Base-by-base conservation (phyloP, 768 basidiomycete species). In the Hydnum rufescens region DNA sequence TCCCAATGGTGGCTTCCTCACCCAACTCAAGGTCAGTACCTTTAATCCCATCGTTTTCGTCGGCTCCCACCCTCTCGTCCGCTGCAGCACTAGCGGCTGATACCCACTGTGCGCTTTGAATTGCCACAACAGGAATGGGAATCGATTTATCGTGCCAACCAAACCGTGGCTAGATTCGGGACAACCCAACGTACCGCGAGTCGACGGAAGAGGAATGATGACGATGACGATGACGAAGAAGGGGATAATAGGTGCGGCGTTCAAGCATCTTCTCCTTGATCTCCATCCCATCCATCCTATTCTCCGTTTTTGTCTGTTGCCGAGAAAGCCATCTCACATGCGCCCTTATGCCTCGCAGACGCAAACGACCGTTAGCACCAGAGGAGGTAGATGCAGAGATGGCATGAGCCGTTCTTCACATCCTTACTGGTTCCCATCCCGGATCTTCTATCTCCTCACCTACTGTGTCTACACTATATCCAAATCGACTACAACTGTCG, bases 1-100 rank as follows among this genome's bases (percentile, higher is more conserved):
- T 1, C 90, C 88, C 6, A 89, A 93, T 59, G 78, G 81, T 13
- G 89, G 87, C 2, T 95, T 95, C 65, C 64, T 92, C 59, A 85
- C 83, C 5, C 89, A 93, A 63, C 81, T 93, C 62, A 92, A 93
- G 74, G 85, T 82, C 53, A 26, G 68, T 3, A 4, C 0, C 29
- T n/a, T 8, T 13, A 16, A 8, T 6, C 8, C n/a, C 51, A 18
- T 42, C 18, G 16, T 32, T 26, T 25, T 1, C 13, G n/a, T n/a
- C n/a, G n/a, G 25, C 19, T 19, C 29, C 28, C n/a, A 13, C 26
- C 31, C 39, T 6, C 19, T 50, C 18, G 16, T 1, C 4, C 5
- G 2, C 19, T 32, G 6, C 23, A 39, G 8, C 34, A 8, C 34
- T 39, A 19, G 34, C 8, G 34, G 8, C 34, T 8, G 19, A 19